Percentiles rank a stretch among this genome's conserved stretches.
phyloP scores from a whole-genome alignment of 2,329 filamentous ascomycete genomes.

The Colletotrichum gigasporum region DNA sequence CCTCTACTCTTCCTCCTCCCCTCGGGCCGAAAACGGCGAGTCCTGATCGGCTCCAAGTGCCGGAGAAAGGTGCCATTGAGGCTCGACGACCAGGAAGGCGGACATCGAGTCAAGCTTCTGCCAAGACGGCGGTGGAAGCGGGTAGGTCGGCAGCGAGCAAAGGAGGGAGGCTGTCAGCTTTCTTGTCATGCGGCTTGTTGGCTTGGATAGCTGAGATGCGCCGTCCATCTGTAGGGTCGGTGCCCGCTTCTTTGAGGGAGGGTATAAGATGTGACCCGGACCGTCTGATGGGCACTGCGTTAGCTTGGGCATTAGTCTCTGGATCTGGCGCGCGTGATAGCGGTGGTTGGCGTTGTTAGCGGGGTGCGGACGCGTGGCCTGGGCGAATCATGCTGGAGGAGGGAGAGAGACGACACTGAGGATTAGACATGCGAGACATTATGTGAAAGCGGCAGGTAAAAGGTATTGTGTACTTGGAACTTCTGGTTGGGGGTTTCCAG shows the following conservation, averaged over 20 bases:
- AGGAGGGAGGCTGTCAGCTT: not conserved
- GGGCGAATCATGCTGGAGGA: not conserved
- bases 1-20: not conserved
- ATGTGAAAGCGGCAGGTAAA: not conserved
- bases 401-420: not conserved
- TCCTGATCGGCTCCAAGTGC: not conserved
- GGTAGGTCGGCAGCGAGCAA: conserved; percentile 20
- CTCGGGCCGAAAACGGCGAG: conserved; percentile 12
- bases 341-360: not conserved
- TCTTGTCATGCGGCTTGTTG: conserved; percentile 12
- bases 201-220: not conserved
- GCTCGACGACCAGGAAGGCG: not conserved
- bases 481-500: too few relatives aligned
- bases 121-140: conserved; percentile 27
- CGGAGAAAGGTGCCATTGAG: not conserved
- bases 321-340: not conserved
- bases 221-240: not conserved
- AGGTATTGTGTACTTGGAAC: not conserved
- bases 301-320: not conserved
- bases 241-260: not conserved
- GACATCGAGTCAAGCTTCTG: conserved; percentile 31
- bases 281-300: not conserved
- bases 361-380: not conserved
- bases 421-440: not conserved
- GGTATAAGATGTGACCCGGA: not conserved